Base-by-base conservation (phyloP, 2,329 filamentous ascomycete genomes). In the Colletotrichum sp. region DNA sequence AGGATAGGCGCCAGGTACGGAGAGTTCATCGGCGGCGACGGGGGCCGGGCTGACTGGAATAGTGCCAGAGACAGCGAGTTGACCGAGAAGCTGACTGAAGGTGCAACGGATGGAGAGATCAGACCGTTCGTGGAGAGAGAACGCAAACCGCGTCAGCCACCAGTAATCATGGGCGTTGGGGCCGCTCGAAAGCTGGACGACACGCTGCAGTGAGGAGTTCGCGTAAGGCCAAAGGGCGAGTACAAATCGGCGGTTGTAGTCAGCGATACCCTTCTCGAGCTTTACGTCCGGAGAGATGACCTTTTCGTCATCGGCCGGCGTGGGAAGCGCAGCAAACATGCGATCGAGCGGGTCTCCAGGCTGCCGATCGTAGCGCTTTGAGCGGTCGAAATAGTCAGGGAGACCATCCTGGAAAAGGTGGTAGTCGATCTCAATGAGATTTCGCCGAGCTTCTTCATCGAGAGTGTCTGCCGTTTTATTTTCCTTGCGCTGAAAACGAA, bases 141-240 rank as follows among this genome's bases (percentile, higher is more conserved):
- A 77, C 13, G 74, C 71, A n/a, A 60, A 60, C n/a, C 76, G 74
- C 25, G 62, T 58, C 18, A 67, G 34, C 70, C 64, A 70, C 76
- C 76, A 77, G 30, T 71, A 67, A 7, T 68, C 25, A 39, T 66
- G 30, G 65, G 75, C 72, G 10, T 64, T 30, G 30, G 60, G 55
- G 58, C 65, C 66, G 3, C 48, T 16, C 10, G 74, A 62, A 5
- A n/a, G 16, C 36, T 34, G 13, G 30, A 75, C 15, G 71, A 77
- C 43, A 8, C 27, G n/a, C 30, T 69, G 34, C 8, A 76, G 36
- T 25, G 48, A 55, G 3, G 76, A 77, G 58, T 77, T 77, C 58
- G 71, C 70, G 27, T 60, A 77, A 22, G 75, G 75, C 76, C 76
- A 77, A 18, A 77, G 52, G 16, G 75, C 74, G 7, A 52, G 48